Evolutionary conservation across 306 rosid genomes (phyloP), one percentile per base, ranked within the genome.

Genomic region (Trifolium repens): DNA sequence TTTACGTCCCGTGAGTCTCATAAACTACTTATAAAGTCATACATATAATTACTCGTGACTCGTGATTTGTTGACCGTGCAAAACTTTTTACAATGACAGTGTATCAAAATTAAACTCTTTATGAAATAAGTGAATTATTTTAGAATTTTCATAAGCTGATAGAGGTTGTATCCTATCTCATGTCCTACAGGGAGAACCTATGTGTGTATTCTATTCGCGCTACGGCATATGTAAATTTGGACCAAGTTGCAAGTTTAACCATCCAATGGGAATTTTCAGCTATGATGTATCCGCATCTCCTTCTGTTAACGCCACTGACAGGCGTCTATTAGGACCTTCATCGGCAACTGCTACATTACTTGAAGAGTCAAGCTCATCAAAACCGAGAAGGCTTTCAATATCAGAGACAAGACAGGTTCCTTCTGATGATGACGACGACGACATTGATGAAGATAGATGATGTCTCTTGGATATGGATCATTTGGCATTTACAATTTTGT

Each of bases 151-250:
- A 63, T 67, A 30, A 64, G 64, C 74, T 85, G 69, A 82, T 53
- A 71, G 65, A 67, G 75, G 59, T 30, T 37, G 19, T 80, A 53
- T 37, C 70, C 74, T 55, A 75, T 77, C 68, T 79, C 55, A 39
- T 39, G 10, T 39, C 42, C 59, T 74, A 70, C 93, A 91, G 98
- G 98, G 88, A 80, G 92, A 93, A 67, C 97, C 97, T 53, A 64
- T 89, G 77, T 93, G 98, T 86, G 91, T 89, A 82, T 89, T 91
- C 85, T 93, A 93, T 78, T 91, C 96, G 26, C 97, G 97, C 53
- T 93, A 93, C 80, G 98, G 98, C 55, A 91, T 93, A 79, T 93
- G 98, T 84, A 93, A 93, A 87, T 93, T 93, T 68, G 98, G 98
- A 43, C 98, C 98, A 24, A 91, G 97, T 85, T 93, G 98, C 92